phyloP scores from a whole-genome alignment of 345 rosid genomes.

The Euclidium syriacum region DNA sequence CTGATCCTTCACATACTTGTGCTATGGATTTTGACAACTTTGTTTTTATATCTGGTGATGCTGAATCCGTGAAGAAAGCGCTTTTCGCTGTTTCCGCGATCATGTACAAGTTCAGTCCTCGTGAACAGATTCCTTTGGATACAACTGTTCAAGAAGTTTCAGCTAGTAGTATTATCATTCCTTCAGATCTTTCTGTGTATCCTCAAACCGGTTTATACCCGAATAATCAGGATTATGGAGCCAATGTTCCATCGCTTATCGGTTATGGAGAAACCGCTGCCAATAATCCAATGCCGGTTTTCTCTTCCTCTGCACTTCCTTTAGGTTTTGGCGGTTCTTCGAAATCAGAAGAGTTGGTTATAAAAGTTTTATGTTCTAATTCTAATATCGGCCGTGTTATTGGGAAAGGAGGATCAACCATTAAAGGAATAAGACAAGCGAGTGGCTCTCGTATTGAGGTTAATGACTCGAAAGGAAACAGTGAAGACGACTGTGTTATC shows the following conservation, averaged over 20 bases:
- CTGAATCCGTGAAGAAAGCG: constrained; percentile 78
- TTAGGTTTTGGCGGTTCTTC: constrained; percentile 50
- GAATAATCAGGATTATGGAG: constrained; percentile 52
- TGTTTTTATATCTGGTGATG: constrained; percentile 66
- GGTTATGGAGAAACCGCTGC: constrained; percentile 55
- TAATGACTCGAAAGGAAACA: constrained; percentile 66
- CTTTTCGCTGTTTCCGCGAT: constrained; percentile 80
- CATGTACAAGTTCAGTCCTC: constrained; percentile 78
- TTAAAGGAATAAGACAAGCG: constrained; percentile 82
- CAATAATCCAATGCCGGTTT: constrained; percentile 62
- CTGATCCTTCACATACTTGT: constrained; percentile 82
- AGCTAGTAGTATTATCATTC: constrained; percentile 73
- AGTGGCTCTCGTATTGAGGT: constrained; percentile 87
- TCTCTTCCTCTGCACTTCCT: constrained; percentile 66
- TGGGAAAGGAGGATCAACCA: constrained; percentile 89
- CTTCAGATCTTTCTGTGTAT: constrained; percentile 78
- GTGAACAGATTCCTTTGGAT: constrained; percentile 84
- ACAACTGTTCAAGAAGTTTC: constrained; percentile 60
- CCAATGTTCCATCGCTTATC: constrained; percentile 58
- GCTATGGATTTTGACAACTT: constrained; percentile 94
- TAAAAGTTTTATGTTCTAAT: constrained; percentile 69
- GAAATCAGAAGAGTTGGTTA: constrained; percentile 55
- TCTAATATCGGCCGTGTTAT: constrained; percentile 94
- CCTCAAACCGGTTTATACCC: constrained; percentile 69
- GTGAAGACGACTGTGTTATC: constrained; percentile 64